Evolutionary conservation across 179 eudicot genomes (phyloP).

Genomic region (Sideroxylon spinosum): DNA sequence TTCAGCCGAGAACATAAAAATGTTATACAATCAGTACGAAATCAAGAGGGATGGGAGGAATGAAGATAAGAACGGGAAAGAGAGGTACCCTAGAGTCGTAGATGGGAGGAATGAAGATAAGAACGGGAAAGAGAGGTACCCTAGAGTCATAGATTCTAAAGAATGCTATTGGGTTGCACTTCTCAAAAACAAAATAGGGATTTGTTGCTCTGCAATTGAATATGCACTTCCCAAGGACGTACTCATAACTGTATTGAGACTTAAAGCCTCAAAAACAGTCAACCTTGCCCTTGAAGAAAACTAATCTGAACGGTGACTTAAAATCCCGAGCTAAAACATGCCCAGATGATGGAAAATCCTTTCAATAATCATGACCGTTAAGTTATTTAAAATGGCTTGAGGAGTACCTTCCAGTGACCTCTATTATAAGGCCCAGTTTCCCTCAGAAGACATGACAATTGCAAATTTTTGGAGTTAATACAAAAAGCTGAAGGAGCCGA

Average conservation of each 20-base stretch:
- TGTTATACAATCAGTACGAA: not conserved
- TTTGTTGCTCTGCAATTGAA: not conserved
- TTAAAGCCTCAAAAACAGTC: not conserved
- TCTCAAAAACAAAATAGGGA: constrained; percentile 4
- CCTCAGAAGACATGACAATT: not conserved
- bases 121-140: not conserved
- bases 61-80: not conserved
- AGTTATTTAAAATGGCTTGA: not conserved
- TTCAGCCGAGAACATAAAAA: not conserved
- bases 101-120: not conserved
- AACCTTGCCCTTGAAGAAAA: not conserved
- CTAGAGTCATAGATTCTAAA: not conserved
- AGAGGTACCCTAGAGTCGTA: not conserved
- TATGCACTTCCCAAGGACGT: not conserved
- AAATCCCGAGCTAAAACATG: not conserved
- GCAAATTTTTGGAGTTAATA: not conserved
- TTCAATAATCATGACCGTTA: not conserved
- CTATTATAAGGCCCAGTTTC: no score
- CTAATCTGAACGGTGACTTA: not conserved
- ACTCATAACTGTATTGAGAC: not conserved
- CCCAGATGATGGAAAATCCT: constrained; percentile 7
- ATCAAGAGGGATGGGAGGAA: constrained; percentile 1
- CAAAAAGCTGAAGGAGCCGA: not conserved
- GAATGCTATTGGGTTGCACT: constrained; percentile 3
- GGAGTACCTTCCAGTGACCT: not conserved